Conservation (phyloP, 2,329 filamentous ascomycete genomes). For the Claviceps sorghi region DNA sequence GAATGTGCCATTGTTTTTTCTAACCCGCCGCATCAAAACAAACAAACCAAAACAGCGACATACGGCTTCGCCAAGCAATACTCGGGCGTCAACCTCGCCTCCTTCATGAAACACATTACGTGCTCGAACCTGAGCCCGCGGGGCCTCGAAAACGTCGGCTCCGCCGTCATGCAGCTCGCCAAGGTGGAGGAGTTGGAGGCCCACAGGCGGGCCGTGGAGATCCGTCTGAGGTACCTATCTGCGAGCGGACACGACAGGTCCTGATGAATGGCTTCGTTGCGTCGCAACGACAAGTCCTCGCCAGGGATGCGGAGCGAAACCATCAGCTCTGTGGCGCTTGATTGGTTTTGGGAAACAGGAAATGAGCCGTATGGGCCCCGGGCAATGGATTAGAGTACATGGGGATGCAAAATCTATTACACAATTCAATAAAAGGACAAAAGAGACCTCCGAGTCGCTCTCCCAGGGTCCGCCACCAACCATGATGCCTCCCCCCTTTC, state of each 20-base stretch:
- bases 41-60: conserved; percentile 45
- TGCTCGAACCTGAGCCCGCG: conserved; percentile 78
- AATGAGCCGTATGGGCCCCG: too few relatives aligned
- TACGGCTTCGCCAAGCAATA: conserved; percentile 98
- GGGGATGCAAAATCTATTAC: too few relatives aligned
- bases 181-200: conserved; percentile 91
- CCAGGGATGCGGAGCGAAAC: too few relatives aligned
- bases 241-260: not conserved
- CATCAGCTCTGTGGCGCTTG: too few relatives aligned
- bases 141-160: conserved; percentile 71
- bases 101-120: conserved; percentile 96
- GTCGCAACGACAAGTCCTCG: too few relatives aligned
- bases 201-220: conserved; percentile 77
- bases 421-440: too few relatives aligned
- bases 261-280: too few relatives aligned
- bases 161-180: conserved; percentile 86
- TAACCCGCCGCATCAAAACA: not conserved
- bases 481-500: too few relatives aligned
- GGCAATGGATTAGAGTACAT: too few relatives aligned
- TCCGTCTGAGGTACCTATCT: conserved; percentile 47
- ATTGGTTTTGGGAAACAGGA: too few relatives aligned
- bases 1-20: not conserved
- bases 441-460: too few relatives aligned
- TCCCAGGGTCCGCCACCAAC: too few relatives aligned
- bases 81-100: conserved; percentile 88